These are phyloP conservation scores for Mollisia scopiformis DNA, from an alignment of 2,329 filamentous ascomycete genomes.

Conservation along the genomic window DNA sequence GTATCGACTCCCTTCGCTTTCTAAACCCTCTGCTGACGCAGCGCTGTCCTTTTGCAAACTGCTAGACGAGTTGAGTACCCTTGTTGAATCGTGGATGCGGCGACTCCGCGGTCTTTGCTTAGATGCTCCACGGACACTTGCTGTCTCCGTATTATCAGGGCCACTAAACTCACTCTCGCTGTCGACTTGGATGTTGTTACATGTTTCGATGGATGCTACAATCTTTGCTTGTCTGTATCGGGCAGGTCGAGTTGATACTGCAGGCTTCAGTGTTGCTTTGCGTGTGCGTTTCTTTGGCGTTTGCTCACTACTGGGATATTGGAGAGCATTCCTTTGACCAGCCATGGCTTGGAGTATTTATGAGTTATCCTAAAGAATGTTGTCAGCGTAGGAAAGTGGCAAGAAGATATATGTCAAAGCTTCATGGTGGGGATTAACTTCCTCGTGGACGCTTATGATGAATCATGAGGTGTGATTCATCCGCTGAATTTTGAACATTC, in stretches of 20 bases:
- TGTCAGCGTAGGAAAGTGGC: neutral
- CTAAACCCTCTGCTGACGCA: neutral
- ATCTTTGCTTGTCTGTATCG: neutral
- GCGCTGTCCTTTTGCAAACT: no score
- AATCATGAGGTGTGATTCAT: neutral
- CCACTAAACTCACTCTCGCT: neutral
- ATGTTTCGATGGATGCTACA: neutral
- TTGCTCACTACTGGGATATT: neutral
- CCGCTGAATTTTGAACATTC: neutral
- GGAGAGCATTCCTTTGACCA: neutral
- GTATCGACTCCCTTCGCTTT: neutral
- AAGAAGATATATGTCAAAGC: neutral
- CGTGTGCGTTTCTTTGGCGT: neutral
- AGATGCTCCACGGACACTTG: neutral
- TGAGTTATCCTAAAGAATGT: neutral
- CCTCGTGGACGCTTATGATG: neutral
- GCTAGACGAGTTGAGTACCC: no score
- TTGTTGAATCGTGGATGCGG: no score
- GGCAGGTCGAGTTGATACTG: neutral
- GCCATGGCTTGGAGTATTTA: neutral
- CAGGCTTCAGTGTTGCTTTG: neutral
- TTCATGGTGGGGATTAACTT: neutral
- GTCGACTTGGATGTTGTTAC: neutral
- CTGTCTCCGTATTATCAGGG: neutral
- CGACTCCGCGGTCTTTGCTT: no score